Percentiles rank a stretch among this genome's conserved stretches.
These are phyloP conservation scores for peach (Prunus persica) DNA, from an alignment of 306 rosid species.

Conservation along the genomic window DNA sequence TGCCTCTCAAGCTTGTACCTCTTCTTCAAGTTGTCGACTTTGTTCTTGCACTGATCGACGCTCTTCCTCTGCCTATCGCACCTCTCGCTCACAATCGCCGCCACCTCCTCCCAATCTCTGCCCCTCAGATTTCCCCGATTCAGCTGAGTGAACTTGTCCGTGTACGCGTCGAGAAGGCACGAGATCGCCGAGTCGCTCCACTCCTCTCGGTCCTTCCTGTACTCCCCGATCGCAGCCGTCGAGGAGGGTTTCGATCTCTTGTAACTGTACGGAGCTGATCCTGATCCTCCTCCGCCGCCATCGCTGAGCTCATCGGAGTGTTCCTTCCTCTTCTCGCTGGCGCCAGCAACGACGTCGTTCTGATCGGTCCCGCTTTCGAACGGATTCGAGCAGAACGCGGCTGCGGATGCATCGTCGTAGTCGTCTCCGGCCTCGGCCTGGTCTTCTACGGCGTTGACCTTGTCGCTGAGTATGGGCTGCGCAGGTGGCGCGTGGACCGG, in stretches of 20 bases:
- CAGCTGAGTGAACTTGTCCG: slow-evolving; percentile 90
- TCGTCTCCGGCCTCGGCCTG: slow-evolving; percentile 49
- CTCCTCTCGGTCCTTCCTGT: slow-evolving; percentile 92
- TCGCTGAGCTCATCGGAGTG: slow-evolving; percentile 63
- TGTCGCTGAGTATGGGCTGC: slow-evolving; percentile 10
- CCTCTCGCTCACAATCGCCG: slow-evolving; percentile 68
- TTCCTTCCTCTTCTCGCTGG: slow-evolving; percentile 60
- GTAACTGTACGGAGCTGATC: slow-evolving; percentile 40
- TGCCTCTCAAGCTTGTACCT: slow-evolving; percentile 88
- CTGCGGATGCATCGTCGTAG: slow-evolving; percentile 36
- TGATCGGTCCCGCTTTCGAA: slow-evolving; percentile 53
- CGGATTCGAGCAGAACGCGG: slow-evolving; percentile 44
- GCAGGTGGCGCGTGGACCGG: slow-evolving; percentile 33
- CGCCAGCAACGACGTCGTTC: slow-evolving; percentile 19
- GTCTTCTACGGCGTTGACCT: slow-evolving; percentile 33
- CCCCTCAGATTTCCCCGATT: slow-evolving; percentile 91
- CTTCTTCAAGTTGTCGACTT: slow-evolving; percentile 90
- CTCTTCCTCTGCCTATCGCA: slow-evolving; percentile 81
- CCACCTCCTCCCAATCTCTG: slow-evolving; percentile 97
- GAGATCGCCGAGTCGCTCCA: slow-evolving; percentile 94
- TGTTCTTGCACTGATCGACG: slow-evolving; percentile 96
- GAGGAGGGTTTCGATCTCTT: slow-evolving; percentile 43
- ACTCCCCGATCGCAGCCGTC: slow-evolving; percentile 46
- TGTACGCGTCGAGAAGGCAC: slow-evolving; percentile 80
- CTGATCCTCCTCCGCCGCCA: slow-evolving; percentile 25